Evolutionary conservation across 2,329 filamentous ascomycete genomes (phyloP), one percentile per base, ranked within the genome.

Genomic region (Chaetoscypha palmicola): DNA sequence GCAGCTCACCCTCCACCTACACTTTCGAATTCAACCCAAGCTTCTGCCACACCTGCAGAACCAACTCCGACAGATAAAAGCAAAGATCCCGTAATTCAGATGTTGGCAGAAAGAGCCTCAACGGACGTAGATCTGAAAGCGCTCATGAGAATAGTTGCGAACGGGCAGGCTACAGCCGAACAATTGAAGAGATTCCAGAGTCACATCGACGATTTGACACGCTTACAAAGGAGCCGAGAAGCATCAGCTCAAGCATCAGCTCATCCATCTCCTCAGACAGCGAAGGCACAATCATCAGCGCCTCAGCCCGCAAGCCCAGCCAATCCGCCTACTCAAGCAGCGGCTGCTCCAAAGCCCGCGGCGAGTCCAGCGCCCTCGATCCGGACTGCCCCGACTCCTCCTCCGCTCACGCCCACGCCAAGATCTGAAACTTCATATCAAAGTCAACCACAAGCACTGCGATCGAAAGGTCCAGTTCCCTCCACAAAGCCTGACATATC

Each of bases 71-170:
- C 61, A 12, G 60, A 61, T 8, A 64, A 66, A 21, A 65, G 68
- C 19, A 66, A 73, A n/a, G 86, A 91, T 58, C 86, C 86, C 0
- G 87, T 92, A 33, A 91, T 92, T 44, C 81, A 88, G 39, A 79
- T 85, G 51, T 68, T 92, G 20, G 86, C 86, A 0, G 82, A 86
- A 55, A 78, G 79, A 51, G 86, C 86, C 5, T 84, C 83, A 0
- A 79, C 77, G 20, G 83, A 92, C 58, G 74, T 79, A 0, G 73
- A 83, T 43, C 68, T 92, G 8, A 81, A 88, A 45, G 79, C 83
- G 26, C 69, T 92, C 0, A 92, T 92, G 86, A 87, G 87, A 61
- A 78, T 86, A 41, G 86, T 92, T 1, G 86, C 86, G 0, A 79
- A 81, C 21, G 86, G 86, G 1, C 75, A 82, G 53, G 86, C 86